These are phyloP conservation scores for Bacterosira constricta DNA, from an alignment of 108 stramenopile species.

Conservation along the genomic window DNA sequence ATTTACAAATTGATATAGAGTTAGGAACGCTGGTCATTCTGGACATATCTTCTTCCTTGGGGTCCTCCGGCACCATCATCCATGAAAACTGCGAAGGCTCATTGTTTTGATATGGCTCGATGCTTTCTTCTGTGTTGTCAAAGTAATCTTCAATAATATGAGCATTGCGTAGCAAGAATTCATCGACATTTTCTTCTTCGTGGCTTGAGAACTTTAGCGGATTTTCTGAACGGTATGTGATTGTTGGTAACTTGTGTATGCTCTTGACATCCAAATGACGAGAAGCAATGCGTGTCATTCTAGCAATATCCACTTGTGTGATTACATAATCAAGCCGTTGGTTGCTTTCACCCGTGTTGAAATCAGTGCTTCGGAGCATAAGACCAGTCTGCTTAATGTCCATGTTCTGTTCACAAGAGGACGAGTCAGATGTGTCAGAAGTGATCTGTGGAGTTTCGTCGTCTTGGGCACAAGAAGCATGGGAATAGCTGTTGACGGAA, in stretches of 20 bases:
- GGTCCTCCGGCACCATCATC: constrained; percentile 51
- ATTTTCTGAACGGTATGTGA: constrained; percentile 50
- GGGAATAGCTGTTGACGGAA: background rate
- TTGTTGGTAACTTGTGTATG: constrained; percentile 64
- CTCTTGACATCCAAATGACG: constrained; percentile 70
- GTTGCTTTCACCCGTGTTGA: background rate
- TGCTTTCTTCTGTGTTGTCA: background rate
- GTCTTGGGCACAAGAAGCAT: background rate
- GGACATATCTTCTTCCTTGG: constrained; percentile 26
- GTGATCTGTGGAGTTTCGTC: background rate
- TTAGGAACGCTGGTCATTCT: constrained; percentile 17
- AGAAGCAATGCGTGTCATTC: constrained; percentile 75
- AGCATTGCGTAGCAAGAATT: background rate
- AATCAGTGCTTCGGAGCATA: background rate
- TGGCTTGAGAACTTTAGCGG: constrained; percentile 19
- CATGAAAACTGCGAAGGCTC: constrained; percentile 46
- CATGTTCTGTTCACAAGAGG: background rate
- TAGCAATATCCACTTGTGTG: constrained; percentile 77
- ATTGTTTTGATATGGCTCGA: background rate
- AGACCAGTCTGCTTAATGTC: background rate
- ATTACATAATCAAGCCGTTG: constrained; percentile 74
- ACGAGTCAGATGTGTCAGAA: background rate
- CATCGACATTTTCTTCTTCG: constrained; percentile 10
- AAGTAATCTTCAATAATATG: constrained; percentile 3
- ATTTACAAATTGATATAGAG: constrained; percentile 32